Evolutionary conservation across 768 basidiomycete genomes (phyloP).

Genomic region (Coprinellus micaceus): DNA sequence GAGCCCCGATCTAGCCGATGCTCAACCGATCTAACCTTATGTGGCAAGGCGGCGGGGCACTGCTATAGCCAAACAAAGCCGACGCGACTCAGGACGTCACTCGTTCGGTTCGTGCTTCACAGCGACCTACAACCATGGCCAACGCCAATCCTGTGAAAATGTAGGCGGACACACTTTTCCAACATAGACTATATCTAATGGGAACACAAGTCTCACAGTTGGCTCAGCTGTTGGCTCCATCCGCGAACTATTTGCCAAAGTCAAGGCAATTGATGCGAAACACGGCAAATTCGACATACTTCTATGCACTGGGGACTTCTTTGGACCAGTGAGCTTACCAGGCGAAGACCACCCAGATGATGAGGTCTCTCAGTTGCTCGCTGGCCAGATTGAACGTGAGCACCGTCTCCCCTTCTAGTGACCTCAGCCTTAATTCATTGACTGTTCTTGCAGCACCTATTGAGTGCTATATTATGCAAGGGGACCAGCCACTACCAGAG

Average conservation of each 20-base stretch:
- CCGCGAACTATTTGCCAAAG: conserved; percentile 70
- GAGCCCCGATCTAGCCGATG: background rate
- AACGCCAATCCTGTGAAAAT: conserved; percentile 14
- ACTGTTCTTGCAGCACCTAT: conserved; percentile 58
- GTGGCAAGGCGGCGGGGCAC: background rate
- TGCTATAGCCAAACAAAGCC: background rate
- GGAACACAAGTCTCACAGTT: conserved; percentile 55
- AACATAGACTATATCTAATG: background rate
- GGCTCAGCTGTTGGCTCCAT: conserved; percentile 79
- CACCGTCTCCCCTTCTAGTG: conserved; percentile 4
- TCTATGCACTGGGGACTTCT: conserved; percentile 83
- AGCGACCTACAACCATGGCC: conserved; percentile 8
- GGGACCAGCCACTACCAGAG: conserved; percentile 69
- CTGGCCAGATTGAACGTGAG: conserved; percentile 65
- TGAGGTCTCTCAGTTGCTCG: conserved; percentile 58
- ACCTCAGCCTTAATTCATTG: conserved; percentile 7
- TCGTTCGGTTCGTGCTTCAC: background rate
- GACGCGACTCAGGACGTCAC: background rate
- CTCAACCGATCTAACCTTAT: background rate
- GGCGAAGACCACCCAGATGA: conserved; percentile 36
- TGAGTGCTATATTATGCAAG: conserved; percentile 92
- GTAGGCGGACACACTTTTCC: conserved; percentile 9
- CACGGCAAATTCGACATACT: conserved; percentile 90
- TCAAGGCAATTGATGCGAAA: conserved; percentile 81
- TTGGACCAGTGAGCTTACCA: conserved; percentile 48